Conservation (phyloP, 2,329 filamentous ascomycete species). For the Daldinia eschscholtzii region DNA sequence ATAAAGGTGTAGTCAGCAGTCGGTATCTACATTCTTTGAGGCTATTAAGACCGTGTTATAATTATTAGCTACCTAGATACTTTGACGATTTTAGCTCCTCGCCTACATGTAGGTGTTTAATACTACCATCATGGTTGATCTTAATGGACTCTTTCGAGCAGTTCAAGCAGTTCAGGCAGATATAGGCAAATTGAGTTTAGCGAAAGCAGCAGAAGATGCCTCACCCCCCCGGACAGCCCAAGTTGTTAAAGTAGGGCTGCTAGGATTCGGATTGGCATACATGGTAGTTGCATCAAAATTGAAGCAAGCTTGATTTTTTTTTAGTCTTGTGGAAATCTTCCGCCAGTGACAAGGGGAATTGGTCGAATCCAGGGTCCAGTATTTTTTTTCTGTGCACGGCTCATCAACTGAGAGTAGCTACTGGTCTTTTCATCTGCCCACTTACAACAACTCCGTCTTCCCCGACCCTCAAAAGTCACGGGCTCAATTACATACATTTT, state of each 20-base stretch:
- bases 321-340: slow-evolving; percentile 19
- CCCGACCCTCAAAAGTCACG: background rate
- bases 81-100: no score
- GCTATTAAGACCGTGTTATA: background rate
- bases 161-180: background rate
- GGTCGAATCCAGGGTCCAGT: slow-evolving; percentile 25
- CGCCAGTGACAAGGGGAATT: slow-evolving; percentile 22
- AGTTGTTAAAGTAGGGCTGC: background rate
- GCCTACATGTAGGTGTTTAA: no score
- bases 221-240: background rate
- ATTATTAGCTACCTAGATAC: no score
- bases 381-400: slow-evolving; percentile 30
- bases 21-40: background rate
- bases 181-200: background rate
- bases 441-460: slow-evolving; percentile 14
- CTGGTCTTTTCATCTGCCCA: background rate
- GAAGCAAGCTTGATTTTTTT: background rate
- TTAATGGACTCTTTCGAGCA: background rate
- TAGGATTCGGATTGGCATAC: slow-evolving; percentile 8
- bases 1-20: background rate
- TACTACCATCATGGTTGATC: background rate
- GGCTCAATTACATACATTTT: background rate
- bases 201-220: background rate
- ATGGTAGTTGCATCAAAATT: background rate
- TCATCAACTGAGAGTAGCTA: slow-evolving; percentile 23